Evolutionary conservation across 306 rosid species (phyloP), one percentile per base, ranked within the genome.

Genomic region (Prinsepia uniflora): DNA sequence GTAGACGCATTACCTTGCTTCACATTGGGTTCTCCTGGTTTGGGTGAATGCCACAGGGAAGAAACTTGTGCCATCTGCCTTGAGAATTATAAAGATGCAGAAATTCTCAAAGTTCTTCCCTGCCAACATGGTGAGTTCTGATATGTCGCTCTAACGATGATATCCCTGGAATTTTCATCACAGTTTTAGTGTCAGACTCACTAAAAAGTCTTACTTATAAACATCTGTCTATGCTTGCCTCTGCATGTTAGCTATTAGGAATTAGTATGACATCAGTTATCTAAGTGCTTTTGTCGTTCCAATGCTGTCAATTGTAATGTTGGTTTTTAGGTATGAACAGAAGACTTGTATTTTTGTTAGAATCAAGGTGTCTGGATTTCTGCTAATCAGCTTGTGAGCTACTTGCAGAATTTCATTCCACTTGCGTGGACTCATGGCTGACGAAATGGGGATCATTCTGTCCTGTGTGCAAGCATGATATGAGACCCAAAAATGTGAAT

Each of bases 21-120:
- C 55, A 43, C 65, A 3, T 81, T 81, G 19, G 58, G 74, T 52
- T 77, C 82, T 6, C 45, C 77, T 42, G 43, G 45, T 57, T 57
- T 14, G 13, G 63, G 50, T 44, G 76, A 64, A 45, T 48, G 18
- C 11, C 82, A 68, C 55, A 58, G 49, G 72, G 76, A 76, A 64
- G 82, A 77, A 65, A 77, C 82, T 69, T 81, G 85, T 65, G 85
- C 82, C 70, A 81, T 81, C 64, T 81, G 85, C 73, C 85, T 81
- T 54, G 85, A 81, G 65, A 77, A 73, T 65, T 81, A 81, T 79
- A 77, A 69, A 69, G 85, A 81, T 58, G 79, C 67, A 49, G 85
- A 81, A 62, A 59, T 70, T 71, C 76, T 81, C 10, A 81, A 74
- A 77, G 79, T 81, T 73, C 85, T 81, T 3, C 79, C 79, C 39